Conservation (phyloP, 257 asterid species). For the Primulina huaijiensis region DNA sequence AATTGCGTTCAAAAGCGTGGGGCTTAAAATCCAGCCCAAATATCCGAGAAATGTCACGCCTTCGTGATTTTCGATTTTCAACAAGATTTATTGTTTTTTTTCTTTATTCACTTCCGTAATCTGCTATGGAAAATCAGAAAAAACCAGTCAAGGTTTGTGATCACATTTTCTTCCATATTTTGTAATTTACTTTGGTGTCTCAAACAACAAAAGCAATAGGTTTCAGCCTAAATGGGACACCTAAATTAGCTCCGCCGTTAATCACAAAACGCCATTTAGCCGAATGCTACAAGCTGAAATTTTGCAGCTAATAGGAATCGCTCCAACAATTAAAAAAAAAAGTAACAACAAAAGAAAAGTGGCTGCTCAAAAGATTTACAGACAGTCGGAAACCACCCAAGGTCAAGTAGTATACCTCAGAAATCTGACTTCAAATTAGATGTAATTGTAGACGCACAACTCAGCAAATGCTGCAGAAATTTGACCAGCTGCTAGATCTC, state of each 20-base stretch:
- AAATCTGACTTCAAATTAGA: too few species aligned
- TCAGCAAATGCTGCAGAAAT: too few species aligned
- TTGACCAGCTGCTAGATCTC: too few species aligned
- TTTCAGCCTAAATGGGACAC: not conserved
- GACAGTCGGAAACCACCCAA: not conserved
- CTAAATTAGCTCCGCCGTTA: not conserved
- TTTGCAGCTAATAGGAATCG: not conserved
- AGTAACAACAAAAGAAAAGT: not conserved
- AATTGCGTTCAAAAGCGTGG: too few species aligned
- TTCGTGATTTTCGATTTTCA: too few species aligned
- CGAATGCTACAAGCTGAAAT: not conserved
- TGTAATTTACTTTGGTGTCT: not conserved
- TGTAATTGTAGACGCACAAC: too few species aligned
- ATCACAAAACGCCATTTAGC: not conserved
- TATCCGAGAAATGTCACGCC: too few species aligned
- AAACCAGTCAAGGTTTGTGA: not conserved
- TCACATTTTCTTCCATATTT: not conserved
- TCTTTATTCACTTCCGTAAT: too few species aligned
- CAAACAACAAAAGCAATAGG: not conserved
- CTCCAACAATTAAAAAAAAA: not conserved
- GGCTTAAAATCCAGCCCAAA: too few species aligned
- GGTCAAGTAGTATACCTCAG: too few species aligned
- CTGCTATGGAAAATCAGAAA: not conserved
- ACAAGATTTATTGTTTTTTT: too few species aligned
- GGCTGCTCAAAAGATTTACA: not conserved